Percentiles rank a stretch among this genome's conserved stretches.
Conservation (phyloP, 345 rosid species). For the Clarkia xantiana region DNA sequence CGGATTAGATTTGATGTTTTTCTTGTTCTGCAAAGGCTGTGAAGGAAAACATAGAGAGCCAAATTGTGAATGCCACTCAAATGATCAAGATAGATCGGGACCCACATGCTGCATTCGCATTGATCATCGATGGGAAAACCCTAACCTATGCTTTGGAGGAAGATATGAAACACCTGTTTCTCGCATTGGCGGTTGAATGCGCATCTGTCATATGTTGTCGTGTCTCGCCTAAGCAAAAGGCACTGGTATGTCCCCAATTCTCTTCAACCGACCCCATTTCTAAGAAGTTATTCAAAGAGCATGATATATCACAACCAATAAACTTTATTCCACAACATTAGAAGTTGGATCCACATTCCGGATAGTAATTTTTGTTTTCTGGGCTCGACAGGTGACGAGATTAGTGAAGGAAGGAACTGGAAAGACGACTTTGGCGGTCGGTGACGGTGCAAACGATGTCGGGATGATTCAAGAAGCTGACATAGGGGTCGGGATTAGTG, state of each 20-base stretch:
- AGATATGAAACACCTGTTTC: conserved; percentile 50
- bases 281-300: too few species aligned
- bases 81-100: conserved; percentile 26
- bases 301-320: too few species aligned
- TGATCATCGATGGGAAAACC: conserved; percentile 62
- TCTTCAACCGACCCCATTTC: too few species aligned
- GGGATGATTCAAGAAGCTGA: conserved; percentile 97
- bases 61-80: conserved; percentile 33
- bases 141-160: conserved; percentile 40
- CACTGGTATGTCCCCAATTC: conserved; percentile 28
- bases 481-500: conserved; percentile 80
- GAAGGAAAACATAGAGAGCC: conserved; percentile 33
- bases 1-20: conserved; percentile 5
- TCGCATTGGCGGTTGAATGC: conserved; percentile 57
- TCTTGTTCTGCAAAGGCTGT: conserved; percentile 28
- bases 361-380: too few species aligned
- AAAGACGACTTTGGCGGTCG: conserved; percentile 57
- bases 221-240: conserved; percentile 81
- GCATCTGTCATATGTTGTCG: conserved; percentile 83
- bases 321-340: too few species aligned
- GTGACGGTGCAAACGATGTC: conserved; percentile 87
- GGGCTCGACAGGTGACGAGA: conserved; percentile 38
- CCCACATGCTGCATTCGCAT: conserved; percentile 42
- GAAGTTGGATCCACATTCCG: too few species aligned
- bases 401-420: conserved; percentile 61